phyloP scores from a whole-genome alignment of 2,329 filamentous ascomycete genomes.

The Trichophyton simii region DNA sequence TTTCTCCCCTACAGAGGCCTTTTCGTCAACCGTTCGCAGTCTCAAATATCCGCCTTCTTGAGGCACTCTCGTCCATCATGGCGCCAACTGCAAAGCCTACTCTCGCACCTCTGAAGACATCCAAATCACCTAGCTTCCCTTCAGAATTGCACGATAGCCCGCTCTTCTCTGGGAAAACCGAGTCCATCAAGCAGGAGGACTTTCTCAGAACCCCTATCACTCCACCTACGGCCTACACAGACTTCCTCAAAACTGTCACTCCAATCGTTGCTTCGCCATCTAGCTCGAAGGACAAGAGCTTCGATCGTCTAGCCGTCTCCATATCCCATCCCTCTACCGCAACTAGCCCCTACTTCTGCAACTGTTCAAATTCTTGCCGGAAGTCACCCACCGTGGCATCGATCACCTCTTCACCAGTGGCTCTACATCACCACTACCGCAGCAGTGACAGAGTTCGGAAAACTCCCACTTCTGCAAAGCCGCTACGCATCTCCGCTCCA shows the following conservation, averaged over 20 bases:
- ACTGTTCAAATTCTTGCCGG: slow-evolving; percentile 26
- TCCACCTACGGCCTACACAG: slow-evolving; percentile 76
- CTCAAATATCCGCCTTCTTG: not conserved
- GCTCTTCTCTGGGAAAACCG: slow-evolving; percentile 37
- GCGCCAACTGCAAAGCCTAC: slow-evolving; percentile 9
- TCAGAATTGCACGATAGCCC: slow-evolving; percentile 47
- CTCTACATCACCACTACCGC: slow-evolving; percentile 25
- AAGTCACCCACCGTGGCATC: slow-evolving; percentile 46
- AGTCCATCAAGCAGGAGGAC: slow-evolving; percentile 58
- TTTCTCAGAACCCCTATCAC: slow-evolving; percentile 72
- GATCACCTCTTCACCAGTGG: slow-evolving; percentile 16
- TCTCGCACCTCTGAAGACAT: slow-evolving; percentile 23
- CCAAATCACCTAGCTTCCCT: slow-evolving; percentile 35
- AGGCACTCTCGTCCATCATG: slow-evolving; percentile 4
- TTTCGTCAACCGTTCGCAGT: not conserved
- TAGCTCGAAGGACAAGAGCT: slow-evolving; percentile 27
- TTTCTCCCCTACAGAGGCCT: not conserved
- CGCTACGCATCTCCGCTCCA: slow-evolving; percentile 58
- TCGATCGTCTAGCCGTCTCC: slow-evolving; percentile 19
- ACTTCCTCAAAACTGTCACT: slow-evolving; percentile 77
- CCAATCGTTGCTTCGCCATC: slow-evolving; percentile 57
- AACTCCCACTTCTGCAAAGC: slow-evolving; percentile 44
- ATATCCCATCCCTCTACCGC: not conserved
- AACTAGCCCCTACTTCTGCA: slow-evolving; percentile 20
- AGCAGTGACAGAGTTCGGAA: slow-evolving; percentile 39